Evolutionary conservation across 495 filamentous ascomycete species (phyloP).

Genomic region (Penicillium samsonianum): DNA sequence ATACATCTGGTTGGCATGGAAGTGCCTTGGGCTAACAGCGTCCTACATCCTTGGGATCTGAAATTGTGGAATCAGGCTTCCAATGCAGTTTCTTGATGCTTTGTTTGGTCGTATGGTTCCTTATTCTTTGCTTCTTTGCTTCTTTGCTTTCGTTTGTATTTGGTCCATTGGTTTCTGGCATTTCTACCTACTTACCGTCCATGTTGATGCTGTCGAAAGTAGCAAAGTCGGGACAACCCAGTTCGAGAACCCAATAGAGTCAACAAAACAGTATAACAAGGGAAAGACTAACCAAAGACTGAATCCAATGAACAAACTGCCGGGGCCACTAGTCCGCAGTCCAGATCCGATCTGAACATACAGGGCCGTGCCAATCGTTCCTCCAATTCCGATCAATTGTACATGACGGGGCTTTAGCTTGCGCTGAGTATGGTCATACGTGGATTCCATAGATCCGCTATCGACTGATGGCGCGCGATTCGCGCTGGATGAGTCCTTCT

Average conservation of each 20-base stretch:
- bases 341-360: conserved; percentile 73
- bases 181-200: background rate
- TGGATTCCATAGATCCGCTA: conserved; percentile 30
- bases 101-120: background rate
- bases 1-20: conserved; percentile 4
- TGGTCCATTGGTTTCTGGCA: background rate
- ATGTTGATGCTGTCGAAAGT: background rate
- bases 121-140: background rate
- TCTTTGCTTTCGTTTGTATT: background rate
- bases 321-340: conserved; percentile 72
- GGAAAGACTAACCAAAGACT: conserved; percentile 35
- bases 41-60: conserved; percentile 9
- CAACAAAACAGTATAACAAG: background rate
- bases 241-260: background rate
- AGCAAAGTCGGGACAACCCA: conserved; percentile 12
- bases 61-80: conserved; percentile 1
- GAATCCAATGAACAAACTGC: conserved; percentile 74
- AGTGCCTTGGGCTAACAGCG: conserved; percentile 9
- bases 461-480: conserved; percentile 28
- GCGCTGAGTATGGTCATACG: conserved; percentile 54
- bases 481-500: conserved; percentile 21
- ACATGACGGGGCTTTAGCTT: conserved; percentile 67
- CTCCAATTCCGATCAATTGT: conserved; percentile 74
- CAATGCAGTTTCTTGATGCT: background rate
- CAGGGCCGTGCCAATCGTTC: conserved; percentile 78